These are phyloP conservation scores for Marasmius fiardii DNA, from an alignment of 1,284 basidiomycete genomes.

Conservation along the genomic window DNA sequence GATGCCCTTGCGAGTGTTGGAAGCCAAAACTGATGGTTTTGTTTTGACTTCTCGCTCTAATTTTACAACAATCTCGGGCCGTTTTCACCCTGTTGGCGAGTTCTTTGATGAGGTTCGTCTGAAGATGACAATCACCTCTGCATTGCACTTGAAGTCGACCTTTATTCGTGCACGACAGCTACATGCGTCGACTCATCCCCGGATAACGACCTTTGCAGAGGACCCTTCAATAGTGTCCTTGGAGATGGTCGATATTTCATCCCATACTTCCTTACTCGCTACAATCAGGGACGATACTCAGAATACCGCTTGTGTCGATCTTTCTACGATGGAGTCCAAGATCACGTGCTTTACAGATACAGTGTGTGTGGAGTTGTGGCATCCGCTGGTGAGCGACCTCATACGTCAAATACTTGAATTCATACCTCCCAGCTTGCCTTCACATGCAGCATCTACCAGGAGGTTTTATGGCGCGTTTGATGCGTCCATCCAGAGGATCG, in stretches of 20 bases:
- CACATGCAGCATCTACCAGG: slow-evolving; percentile 20
- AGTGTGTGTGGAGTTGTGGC: slow-evolving; percentile 72
- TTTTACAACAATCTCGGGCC: slow-evolving; percentile 23
- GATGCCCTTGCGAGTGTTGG: slow-evolving; percentile 42
- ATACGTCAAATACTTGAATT: slow-evolving; percentile 42
- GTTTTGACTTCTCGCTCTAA: slow-evolving; percentile 31
- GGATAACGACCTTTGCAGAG: slow-evolving; percentile 19
- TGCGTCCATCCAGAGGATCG: slow-evolving; percentile 61
- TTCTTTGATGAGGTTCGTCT: slow-evolving; percentile 29
- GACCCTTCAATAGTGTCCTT: slow-evolving; percentile 55
- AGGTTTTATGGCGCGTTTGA: slow-evolving; percentile 57
- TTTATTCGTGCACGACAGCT: slow-evolving; percentile 38
- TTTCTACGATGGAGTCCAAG: slow-evolving; percentile 47
- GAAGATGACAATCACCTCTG: slow-evolving; percentile 32
- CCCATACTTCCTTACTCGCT: slow-evolving; percentile 42
- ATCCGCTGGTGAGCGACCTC: slow-evolving; percentile 58
- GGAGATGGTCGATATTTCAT: slow-evolving; percentile 49
- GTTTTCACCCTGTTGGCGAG: slow-evolving; percentile 11
- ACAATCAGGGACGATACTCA: slow-evolving; percentile 43
- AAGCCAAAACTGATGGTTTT: slow-evolving; percentile 50
- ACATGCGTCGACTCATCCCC: background rate
- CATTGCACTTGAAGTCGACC: slow-evolving; percentile 35
- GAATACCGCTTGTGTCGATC: slow-evolving; percentile 44
- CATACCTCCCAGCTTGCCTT: slow-evolving; percentile 20
- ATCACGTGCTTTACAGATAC: slow-evolving; percentile 56